These are phyloP conservation scores for Aspergillus cavernicola DNA, from an alignment of 495 filamentous ascomycete species.

Conservation along the genomic window DNA sequence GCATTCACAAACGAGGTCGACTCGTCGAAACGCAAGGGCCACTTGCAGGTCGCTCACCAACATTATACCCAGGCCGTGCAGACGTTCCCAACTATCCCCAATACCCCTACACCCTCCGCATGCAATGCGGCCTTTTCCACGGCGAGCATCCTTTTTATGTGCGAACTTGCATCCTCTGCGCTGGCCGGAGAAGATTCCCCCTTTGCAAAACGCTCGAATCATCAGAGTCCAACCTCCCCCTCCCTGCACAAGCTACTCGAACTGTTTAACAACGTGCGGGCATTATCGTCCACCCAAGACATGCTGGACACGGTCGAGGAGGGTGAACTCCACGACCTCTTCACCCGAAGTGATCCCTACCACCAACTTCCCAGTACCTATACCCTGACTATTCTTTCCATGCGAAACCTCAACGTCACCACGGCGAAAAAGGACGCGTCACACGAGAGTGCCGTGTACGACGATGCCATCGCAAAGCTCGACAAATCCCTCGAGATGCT, in stretches of 20 bases:
- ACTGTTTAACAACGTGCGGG: background rate
- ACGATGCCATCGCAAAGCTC: background rate
- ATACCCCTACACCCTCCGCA: background rate
- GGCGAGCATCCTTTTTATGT: background rate
- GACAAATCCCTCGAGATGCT: conserved; percentile 1
- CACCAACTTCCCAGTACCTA: conserved; percentile 1
- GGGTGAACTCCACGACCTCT: background rate
- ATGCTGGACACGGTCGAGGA: background rate
- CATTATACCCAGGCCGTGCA: background rate
- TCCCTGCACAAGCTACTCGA: background rate
- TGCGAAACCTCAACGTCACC: background rate
- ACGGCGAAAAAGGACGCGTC: background rate
- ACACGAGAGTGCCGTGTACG: background rate
- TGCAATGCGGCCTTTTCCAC: background rate
- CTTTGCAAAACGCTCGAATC: background rate
- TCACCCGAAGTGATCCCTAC: background rate
- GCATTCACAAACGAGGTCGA: background rate
- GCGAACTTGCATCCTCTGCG: background rate
- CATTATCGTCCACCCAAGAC: background rate
- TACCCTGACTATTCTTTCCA: background rate
- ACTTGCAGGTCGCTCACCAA: background rate
- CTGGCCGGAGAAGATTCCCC: background rate
- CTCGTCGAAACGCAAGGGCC: background rate
- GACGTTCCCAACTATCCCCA: background rate
- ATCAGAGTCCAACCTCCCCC: background rate